These are phyloP conservation scores for Cydonia oblonga DNA, from an alignment of 331 rosid species.

Conservation along the genomic window DNA sequence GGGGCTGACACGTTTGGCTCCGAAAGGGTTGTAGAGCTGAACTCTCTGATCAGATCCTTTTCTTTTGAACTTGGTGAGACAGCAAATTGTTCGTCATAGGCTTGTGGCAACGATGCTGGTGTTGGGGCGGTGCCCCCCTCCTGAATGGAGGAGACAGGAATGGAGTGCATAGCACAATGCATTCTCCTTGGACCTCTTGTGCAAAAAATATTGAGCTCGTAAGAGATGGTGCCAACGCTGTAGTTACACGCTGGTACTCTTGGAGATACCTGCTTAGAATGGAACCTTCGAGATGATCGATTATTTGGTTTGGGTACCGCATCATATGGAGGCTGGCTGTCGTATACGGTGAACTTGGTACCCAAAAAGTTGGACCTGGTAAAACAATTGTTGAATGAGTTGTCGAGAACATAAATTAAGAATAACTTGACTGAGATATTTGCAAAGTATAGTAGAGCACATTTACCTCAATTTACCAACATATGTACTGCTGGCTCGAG, in stretches of 20 bases:
- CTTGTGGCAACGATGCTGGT: conserved; percentile 36
- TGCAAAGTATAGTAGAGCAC: not conserved
- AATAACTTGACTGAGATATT: not conserved
- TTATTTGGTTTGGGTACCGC: conserved; percentile 17
- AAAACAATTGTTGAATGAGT: conserved; percentile 10
- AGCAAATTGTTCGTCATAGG: conserved; percentile 28
- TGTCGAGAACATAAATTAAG: not conserved
- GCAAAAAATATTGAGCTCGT: conserved; percentile 70
- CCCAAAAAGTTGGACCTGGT: conserved; percentile 81
- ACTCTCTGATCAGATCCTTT: conserved; percentile 27
- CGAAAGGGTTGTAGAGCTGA: conserved; percentile 21
- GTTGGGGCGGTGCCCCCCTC: conserved; percentile 73
- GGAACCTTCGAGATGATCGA: conserved; percentile 47
- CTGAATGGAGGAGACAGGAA: conserved; percentile 61
- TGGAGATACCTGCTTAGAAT: conserved; percentile 60
- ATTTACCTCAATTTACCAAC: conserved; percentile 70
- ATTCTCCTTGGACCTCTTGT: conserved; percentile 80
- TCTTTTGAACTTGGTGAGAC: conserved; percentile 23
- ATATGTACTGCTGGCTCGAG: conserved; percentile 57
- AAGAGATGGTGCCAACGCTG: conserved; percentile 36
- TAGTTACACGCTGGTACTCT: conserved; percentile 57
- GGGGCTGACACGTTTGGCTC: conserved; percentile 11
- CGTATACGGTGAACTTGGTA: conserved; percentile 60
- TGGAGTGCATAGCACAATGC: conserved; percentile 57
- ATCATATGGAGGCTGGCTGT: conserved; percentile 43